Conservation (phyloP, 2,329 filamentous ascomycete genomes). For the Phaeosphaeriaceae sp. region DNA sequence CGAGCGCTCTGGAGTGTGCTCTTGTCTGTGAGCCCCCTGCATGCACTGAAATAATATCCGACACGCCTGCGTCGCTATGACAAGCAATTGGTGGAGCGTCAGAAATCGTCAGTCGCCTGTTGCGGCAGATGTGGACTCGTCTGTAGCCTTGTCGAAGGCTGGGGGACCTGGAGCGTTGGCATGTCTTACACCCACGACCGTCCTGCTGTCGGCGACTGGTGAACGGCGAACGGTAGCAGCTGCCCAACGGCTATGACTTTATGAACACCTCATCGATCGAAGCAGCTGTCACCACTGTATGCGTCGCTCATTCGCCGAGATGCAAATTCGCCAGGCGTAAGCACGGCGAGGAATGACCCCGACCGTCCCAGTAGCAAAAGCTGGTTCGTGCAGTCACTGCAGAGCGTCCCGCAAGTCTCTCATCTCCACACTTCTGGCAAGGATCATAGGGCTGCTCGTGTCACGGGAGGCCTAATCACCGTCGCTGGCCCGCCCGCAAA, state of each 20-base stretch:
- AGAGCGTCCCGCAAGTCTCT: slow-evolving; percentile 17
- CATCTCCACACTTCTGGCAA: slow-evolving; percentile 45
- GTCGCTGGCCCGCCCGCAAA: slow-evolving; percentile 30
- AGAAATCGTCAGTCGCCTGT: slow-evolving; percentile 23
- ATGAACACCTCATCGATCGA: slow-evolving; percentile 5
- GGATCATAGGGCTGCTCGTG: slow-evolving; percentile 32
- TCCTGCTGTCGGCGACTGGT: slow-evolving; percentile 16
- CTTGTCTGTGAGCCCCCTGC: not conserved
- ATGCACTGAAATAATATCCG: not conserved
- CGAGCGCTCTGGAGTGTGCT: not conserved
- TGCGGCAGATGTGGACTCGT: slow-evolving; percentile 3
- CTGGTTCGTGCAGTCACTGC: slow-evolving; percentile 3
- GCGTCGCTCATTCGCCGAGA: slow-evolving; percentile 30
- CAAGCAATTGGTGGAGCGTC: slow-evolving; percentile 23
- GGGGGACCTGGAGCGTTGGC: not conserved
- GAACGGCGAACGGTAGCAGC: slow-evolving; percentile 9
- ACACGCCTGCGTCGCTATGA: slow-evolving; percentile 5
- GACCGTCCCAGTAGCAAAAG: slow-evolving; percentile 17
- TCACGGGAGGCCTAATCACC: slow-evolving; percentile 34
- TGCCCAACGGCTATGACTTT: slow-evolving; percentile 11
- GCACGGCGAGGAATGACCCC: slow-evolving; percentile 44
- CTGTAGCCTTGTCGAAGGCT: not conserved
- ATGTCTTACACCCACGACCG: slow-evolving; percentile 15
- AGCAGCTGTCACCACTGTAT: not conserved
- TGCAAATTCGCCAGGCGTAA: slow-evolving; percentile 37